phyloP scores from a whole-genome alignment of 106 monocot genomes.

The Ottelia alismoides region DNA sequence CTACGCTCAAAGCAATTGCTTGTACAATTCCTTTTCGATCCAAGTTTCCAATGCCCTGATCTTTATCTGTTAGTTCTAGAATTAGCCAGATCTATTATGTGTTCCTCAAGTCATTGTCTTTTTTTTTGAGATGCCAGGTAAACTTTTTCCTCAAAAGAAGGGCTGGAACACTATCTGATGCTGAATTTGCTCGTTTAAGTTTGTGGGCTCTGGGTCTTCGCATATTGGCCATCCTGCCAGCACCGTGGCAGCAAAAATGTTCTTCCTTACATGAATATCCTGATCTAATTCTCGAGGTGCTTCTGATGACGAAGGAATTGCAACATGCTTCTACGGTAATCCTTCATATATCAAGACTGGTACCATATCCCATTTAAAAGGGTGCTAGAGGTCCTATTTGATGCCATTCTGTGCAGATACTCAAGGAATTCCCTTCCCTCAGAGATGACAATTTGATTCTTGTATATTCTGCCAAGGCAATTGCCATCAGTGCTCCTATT shows the following conservation, averaged over 20 bases:
- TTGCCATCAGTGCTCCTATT: slow-evolving; percentile 48
- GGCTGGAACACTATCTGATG: slow-evolving; percentile 60
- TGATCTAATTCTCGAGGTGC: slow-evolving; percentile 88
- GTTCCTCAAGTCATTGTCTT: too few relatives aligned
- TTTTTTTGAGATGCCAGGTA: too few relatives aligned
- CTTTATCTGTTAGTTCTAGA: too few relatives aligned
- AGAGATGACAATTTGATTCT: slow-evolving; percentile 70
- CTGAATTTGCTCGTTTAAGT: slow-evolving; percentile 61
- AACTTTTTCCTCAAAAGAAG: slow-evolving; percentile 87
- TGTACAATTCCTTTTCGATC: slow-evolving; percentile 36
- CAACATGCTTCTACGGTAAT: slow-evolving; percentile 86
- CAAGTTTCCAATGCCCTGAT: too few relatives aligned
- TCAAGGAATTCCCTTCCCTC: slow-evolving; percentile 84
- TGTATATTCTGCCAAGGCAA: slow-evolving; percentile 72
- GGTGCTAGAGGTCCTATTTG: too few relatives aligned
- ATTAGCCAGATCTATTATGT: too few relatives aligned
- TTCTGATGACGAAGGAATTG: slow-evolving; percentile 95
- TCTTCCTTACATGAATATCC: slow-evolving; percentile 90
- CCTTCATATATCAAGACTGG: neutral
- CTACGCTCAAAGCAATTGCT: slow-evolving; percentile 92
- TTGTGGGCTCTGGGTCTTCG: slow-evolving; percentile 90
- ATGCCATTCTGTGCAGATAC: slow-evolving; percentile 31
- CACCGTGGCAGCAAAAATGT: slow-evolving; percentile 85
- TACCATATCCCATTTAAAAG: too few relatives aligned
- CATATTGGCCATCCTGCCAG: slow-evolving; percentile 68